Percentiles rank a stretch among this genome's conserved stretches.
These are phyloP conservation scores for Ceratobasidium sp. DNA, from an alignment of 1,284 basidiomycete species.

Conservation along the genomic window DNA sequence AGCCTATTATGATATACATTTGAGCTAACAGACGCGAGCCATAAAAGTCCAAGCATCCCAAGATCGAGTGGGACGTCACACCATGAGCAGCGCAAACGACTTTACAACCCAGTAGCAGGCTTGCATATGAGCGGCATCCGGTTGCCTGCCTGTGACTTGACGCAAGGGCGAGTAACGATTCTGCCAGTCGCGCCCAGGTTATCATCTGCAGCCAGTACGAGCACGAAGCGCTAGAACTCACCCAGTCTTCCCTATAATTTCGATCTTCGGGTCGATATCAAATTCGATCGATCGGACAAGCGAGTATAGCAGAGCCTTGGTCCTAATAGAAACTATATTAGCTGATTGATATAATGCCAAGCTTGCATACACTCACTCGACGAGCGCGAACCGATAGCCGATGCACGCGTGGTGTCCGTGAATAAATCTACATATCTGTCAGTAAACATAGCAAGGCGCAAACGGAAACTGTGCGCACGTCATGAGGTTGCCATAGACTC, in stretches of 20 bases:
- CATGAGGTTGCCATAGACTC: conserved; percentile 34
- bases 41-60: too few species aligned
- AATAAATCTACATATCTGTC: not conserved
- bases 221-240: not conserved
- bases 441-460: not conserved
- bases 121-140: conserved; percentile 27
- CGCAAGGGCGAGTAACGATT: conserved; percentile 42
- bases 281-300: conserved; percentile 35
- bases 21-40: too few species aligned
- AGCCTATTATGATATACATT: too few species aligned
- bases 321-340: not conserved
- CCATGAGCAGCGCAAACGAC: too few species aligned
- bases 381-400: conserved; percentile 45
- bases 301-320: conserved; percentile 30
- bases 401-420: conserved; percentile 45
- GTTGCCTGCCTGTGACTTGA: conserved; percentile 16
- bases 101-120: not conserved
- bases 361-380: conserved; percentile 33
- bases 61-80: too few species aligned
- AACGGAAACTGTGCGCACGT: conserved; percentile 24
- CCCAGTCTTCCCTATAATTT: conserved; percentile 33
- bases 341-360: not conserved
- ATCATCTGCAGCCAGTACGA: not conserved
- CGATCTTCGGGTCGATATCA: conserved; percentile 29
- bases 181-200: not conserved